These are phyloP conservation scores for Alternaria hordeiaustralica DNA, from an alignment of 2,329 filamentous ascomycete genomes.

Conservation along the genomic window DNA sequence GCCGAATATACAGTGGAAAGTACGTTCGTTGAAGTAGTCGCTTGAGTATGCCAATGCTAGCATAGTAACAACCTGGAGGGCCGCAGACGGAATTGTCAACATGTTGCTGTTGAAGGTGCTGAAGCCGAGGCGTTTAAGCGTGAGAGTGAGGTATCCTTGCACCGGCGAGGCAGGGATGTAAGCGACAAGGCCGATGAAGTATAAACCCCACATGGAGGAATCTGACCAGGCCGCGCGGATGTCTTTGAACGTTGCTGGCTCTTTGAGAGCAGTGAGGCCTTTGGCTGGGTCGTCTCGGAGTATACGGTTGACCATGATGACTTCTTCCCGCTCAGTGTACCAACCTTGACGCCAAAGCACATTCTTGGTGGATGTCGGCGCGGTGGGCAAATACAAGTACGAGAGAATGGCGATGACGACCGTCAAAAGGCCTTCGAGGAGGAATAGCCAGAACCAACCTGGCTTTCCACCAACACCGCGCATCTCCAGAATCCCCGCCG, in stretches of 20 bases:
- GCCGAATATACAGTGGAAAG: constrained; percentile 55
- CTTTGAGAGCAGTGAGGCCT: constrained; percentile 63
- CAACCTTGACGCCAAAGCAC: constrained; percentile 60
- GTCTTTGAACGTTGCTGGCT: constrained; percentile 56
- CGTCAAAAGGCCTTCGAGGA: constrained; percentile 46
- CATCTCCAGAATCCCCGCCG: constrained; percentile 61
- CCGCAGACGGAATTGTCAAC: constrained; percentile 51
- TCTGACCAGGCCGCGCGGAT: constrained; percentile 60
- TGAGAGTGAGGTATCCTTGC: constrained; percentile 49
- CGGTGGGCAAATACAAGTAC: constrained; percentile 46
- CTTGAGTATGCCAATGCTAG: constrained; percentile 52
- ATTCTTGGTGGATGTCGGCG: constrained; percentile 59
- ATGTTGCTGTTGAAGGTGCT: constrained; percentile 53
- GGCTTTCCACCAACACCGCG: constrained; percentile 56
- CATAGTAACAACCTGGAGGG: constrained; percentile 59
- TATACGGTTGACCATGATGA: constrained; percentile 71
- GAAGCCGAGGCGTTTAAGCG: constrained; percentile 50
- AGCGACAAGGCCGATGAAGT: constrained; percentile 55
- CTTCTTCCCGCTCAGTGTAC: constrained; percentile 70
- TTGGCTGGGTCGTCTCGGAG: constrained; percentile 63
- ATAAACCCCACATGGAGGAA: constrained; percentile 64
- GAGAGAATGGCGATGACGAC: constrained; percentile 37
- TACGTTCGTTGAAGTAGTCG: constrained; percentile 59
- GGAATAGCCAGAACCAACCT: constrained; percentile 64
- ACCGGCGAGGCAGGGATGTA: constrained; percentile 48